Base-by-base conservation (phyloP, 345 rosid genomes). In the Populus davidiana region DNA sequence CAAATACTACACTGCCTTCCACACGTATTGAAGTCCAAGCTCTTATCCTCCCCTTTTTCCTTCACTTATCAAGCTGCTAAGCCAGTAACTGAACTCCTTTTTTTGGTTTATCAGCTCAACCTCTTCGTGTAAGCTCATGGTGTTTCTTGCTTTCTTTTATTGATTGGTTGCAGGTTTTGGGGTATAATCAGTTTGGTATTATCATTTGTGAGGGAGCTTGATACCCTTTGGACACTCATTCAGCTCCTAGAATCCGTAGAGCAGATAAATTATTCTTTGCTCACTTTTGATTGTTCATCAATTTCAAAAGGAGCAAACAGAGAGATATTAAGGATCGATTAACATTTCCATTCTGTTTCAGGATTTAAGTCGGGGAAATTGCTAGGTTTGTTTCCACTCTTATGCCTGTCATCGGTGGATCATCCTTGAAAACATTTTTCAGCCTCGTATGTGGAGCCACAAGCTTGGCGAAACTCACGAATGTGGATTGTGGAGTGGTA, bases 191-290 rank as follows among this genome's bases (percentile, higher is more conserved):
- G 85, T 72, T 78, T 86, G 79, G 75, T 76, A 7, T 29, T 82
- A 36, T 85, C 84, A 36, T 86, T 78, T 72, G 2, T 73, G 0
- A 84, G 89, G 89, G 84, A 86, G 47, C 77, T 86, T 12, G 84
- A 84, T 54, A 84, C 87, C 6, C 75, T 81, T 29, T 83, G 82
- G 81, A 27, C 81, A 59, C 62, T 86, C 11, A 78, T 83, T 69
- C 77, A 79, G 69, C 86, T 86, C 35, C 86, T 83, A 27, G 86
- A 86, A 65, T 78, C 86, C 7, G 7, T 38, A 29, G 31, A 29
- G 31, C 31, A 29, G 31, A 29, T 29, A 2, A 29, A 71, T 21
- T 27, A 13, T 29, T 39, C 12, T 2, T 47, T 9, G 11, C 8
- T 6, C 25, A 21, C 7, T 5, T 38, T 38, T 38, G 39, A 38